Base-by-base conservation (phyloP, 495 filamentous ascomycete species). In the Aspergillus biplanus region DNA sequence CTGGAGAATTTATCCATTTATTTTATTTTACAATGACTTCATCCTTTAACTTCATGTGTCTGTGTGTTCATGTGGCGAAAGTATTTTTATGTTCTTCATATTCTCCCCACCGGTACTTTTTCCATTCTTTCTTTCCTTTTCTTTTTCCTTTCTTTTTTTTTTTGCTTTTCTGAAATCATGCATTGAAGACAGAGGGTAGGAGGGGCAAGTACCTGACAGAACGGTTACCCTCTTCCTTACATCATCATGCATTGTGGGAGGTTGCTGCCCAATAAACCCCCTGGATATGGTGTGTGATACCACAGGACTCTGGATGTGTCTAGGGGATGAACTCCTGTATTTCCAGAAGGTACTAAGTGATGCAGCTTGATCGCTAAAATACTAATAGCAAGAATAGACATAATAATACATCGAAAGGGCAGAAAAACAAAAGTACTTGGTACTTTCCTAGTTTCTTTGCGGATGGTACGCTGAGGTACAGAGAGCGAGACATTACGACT, bases 231-330 rank as follows among this genome's bases (percentile, higher is more conserved):
- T 50, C 47, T 50, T 18, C 21, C 21, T 50, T 50, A 50, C 47
- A 50, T 50, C 47, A 50, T 50, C 21, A 50, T 50, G 47, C 47
- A 50, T 50, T 18, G 47, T 50, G 47, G 47, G 16, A 50, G 13
- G 47, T 50, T 31, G 47, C 47, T 50, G 47, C 47, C 47, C 47
- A 50, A 50, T 50, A 21, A 31, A 50, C 15, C 47, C n/a, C 47
- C 5, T 49, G 5, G 47, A 6, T 8, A 49, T n/a, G 27, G 47
- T 27, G 16, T 13, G 47, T 50, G 47, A 50, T 50, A 50, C 37
- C 32, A n/a, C 37, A 32, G 35, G 39, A 47, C 37, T 46, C 35
- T 27, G 12, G 18, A 32, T 32, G 16, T 44, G 27, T 46, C 37
- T 32, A 27, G 21, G 21, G 21, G 21, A 27, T 27, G 21, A 27